A percentile compares a stretch with the other conserved stretches of the same genome.
phyloP scores from a whole-genome alignment of 495 filamentous ascomycete genomes.

The Aspergillus egyptiacus region DNA sequence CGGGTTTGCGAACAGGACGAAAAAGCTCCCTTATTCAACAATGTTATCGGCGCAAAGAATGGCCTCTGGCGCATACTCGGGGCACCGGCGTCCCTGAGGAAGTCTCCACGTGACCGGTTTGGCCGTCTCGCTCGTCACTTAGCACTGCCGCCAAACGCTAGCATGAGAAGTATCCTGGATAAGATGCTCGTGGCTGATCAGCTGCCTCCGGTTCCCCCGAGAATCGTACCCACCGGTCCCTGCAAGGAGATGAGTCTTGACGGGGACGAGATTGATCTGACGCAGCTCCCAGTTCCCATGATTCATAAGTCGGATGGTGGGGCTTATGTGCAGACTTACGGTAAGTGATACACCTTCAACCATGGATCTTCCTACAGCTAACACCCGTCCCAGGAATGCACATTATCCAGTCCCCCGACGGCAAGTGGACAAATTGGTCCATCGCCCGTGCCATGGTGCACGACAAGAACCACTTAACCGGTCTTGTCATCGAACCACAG shows the following conservation, averaged over 20 bases:
- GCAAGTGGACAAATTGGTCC: conserved; percentile 37
- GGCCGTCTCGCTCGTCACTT: conserved; percentile 30
- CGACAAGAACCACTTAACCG: conserved; percentile 25
- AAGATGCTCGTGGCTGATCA: conserved; percentile 24
- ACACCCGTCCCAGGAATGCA: conserved; percentile 26
- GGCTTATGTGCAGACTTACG: conserved; percentile 33
- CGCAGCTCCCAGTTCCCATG: conserved; percentile 27
- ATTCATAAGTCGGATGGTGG: conserved; percentile 34
- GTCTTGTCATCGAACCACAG: conserved; percentile 28
- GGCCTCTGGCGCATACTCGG: conserved; percentile 38
- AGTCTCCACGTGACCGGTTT: conserved; percentile 14
- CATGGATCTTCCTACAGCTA: neutral
- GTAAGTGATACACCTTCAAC: neutral
- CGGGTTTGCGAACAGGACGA: conserved; percentile 31
- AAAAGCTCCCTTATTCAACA: conserved; percentile 37
- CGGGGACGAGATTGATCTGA: conserved; percentile 32
- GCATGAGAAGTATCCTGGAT: conserved; percentile 23
- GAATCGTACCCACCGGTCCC: conserved; percentile 22
- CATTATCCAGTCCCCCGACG: conserved; percentile 31
- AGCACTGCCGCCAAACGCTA: conserved; percentile 24
- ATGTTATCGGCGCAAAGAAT: conserved; percentile 25
- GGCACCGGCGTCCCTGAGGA: conserved; percentile 27
- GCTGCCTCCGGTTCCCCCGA: conserved; percentile 22
- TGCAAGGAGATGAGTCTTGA: conserved; percentile 27
- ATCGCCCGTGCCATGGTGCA: conserved; percentile 35